Evolutionary conservation across 352 stramenopile genomes (phyloP), one percentile per base, ranked within the genome.

Genomic region (Phytophthora kernoviae): DNA sequence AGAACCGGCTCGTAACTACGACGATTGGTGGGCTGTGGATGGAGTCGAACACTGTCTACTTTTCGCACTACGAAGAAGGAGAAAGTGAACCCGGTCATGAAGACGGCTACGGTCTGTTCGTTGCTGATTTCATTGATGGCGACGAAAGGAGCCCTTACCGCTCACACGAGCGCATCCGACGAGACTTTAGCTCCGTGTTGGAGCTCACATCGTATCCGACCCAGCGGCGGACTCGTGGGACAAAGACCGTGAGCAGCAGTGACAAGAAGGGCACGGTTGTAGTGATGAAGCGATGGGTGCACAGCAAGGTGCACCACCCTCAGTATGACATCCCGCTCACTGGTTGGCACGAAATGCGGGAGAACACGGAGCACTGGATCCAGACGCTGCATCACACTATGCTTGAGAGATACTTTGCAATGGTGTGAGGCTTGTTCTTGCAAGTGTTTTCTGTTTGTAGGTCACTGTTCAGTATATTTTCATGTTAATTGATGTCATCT

Each of bases 81-180:
- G 34, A 44, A 2, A 55, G 22, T 11, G 41, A 59, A 32, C 18
- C 40, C 0, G 52, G 65, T 33, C 44, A 65, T 14, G 61, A 65
- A 39, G 20, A 51, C 0, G 62, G 57, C 27, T 60, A 63, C 10
- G 71, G 57, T 9, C 49, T 80, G 10, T 58, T 84, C 32, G 66
- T 78, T 12, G 58, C 65, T 9, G 69, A 79, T 54, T 81, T 66
- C 15, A 53, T 84, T 12, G 66, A 79, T 34, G 40, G 68, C 22
- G 75, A 84, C 45, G 68, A 79, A 4, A 62, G 76, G 30, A 56
- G 69, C 30, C 69, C 75, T 5, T 84, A 84, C 46, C 39, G 69
- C 5, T 55, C 75, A 0, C 33, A 61, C n/a, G 52, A 74, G 18
- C 75, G 75, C 9, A 59, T 75, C n/a, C 65, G 75, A 1, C 62